Percentiles rank a stretch among this genome's conserved stretches.
phyloP scores from a whole-genome alignment of 2,329 filamentous ascomycete genomes.

The Fusarium clavum region DNA sequence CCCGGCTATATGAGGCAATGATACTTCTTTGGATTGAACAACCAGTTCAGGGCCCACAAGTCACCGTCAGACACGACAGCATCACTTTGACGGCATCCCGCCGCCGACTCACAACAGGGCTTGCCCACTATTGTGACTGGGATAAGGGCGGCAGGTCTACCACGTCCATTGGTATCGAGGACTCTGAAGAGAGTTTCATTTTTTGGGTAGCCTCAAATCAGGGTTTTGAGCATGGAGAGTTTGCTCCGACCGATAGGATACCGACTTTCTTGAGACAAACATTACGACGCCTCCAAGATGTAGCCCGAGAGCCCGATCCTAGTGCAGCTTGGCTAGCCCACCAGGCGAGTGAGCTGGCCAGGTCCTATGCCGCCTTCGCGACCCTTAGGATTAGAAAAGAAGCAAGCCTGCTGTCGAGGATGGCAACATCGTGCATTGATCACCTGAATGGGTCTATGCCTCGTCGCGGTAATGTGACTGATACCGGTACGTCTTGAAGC shows the following conservation, averaged over 20 bases:
- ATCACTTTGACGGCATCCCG: not conserved
- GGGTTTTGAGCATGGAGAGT: not conserved
- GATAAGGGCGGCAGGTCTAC: not conserved
- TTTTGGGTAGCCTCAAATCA: slow-evolving; percentile 2
- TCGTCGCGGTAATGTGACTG: not conserved
- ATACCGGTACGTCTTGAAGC: not conserved
- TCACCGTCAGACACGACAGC: not conserved
- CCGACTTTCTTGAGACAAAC: not conserved
- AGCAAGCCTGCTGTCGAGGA: not conserved
- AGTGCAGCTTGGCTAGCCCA: not conserved
- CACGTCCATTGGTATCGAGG: not conserved
- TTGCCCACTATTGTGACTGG: not conserved
- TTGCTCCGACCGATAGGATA: not conserved
- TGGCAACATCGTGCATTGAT: not conserved
- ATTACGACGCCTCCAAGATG: not conserved
- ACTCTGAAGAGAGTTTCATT: not conserved
- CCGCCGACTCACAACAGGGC: not conserved
- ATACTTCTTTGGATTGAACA: slow-evolving; percentile 7
- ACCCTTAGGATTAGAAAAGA: not conserved
- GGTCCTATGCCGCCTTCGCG: not conserved
- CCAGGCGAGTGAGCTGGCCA: not conserved
- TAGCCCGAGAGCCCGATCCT: not conserved
- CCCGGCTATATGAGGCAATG: not conserved
- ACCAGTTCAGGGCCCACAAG: not conserved
- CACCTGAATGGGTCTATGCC: not conserved